Percentiles rank a stretch among this genome's conserved stretches.
phyloP scores from a whole-genome alignment of 1,284 basidiomycete species.

The Puccinia hordei region DNA sequence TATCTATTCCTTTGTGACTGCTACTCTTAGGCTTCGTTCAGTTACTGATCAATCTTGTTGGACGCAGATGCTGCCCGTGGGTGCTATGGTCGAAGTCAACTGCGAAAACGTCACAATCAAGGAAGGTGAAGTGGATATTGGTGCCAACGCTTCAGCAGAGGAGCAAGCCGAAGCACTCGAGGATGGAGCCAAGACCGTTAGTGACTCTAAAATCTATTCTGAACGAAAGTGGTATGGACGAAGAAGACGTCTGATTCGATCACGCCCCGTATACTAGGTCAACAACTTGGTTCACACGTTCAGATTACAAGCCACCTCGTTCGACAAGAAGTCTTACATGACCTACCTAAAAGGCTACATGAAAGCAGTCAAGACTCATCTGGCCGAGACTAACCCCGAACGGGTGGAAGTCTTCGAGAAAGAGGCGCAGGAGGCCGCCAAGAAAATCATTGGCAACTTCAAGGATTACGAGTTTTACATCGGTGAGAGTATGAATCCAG shows the following conservation, averaged over 20 bases:
- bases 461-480: slow-evolving; percentile 87
- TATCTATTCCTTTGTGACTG: neutral
- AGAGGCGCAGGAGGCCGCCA: slow-evolving; percentile 65
- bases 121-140: slow-evolving; percentile 86
- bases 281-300: slow-evolving; percentile 94
- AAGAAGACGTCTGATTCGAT: neutral
- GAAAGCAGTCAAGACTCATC: slow-evolving; percentile 71
- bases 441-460: slow-evolving; percentile 83
- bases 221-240: too few relatives aligned
- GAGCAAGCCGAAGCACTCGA: slow-evolving; percentile 81
- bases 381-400: slow-evolving; percentile 66
- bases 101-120: slow-evolving; percentile 75
- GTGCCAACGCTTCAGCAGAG: slow-evolving; percentile 72
- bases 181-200: slow-evolving; percentile 65
- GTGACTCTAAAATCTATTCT: neutral
- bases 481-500: slow-evolving; percentile 68
- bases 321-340: slow-evolving; percentile 91
- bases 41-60: neutral
- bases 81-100: slow-evolving; percentile 87
- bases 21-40: neutral
- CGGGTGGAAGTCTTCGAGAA: slow-evolving; percentile 81
- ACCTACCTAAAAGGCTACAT: slow-evolving; percentile 86
- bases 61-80: slow-evolving; percentile 67
- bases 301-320: slow-evolving; percentile 78
- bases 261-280: slow-evolving; percentile 62